Evolutionary conservation across 805 yeast species (phyloP).

Genomic region (Lachancea quebecensis): DNA sequence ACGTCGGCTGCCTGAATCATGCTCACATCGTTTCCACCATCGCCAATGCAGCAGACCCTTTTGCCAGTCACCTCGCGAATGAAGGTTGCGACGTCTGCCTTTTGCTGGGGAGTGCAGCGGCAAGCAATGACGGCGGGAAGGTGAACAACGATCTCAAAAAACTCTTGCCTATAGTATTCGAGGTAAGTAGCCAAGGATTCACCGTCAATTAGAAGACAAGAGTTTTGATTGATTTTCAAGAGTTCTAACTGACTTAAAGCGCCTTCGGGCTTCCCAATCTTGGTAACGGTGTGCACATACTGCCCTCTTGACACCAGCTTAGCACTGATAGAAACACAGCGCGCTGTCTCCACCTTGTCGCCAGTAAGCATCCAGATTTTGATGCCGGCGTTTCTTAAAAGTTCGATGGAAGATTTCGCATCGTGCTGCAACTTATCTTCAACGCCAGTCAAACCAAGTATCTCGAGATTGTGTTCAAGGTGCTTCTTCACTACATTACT

Average conservation of each 20-base stretch:
- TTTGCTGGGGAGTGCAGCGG: conserved; percentile 97
- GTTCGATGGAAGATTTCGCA: conserved; percentile 86
- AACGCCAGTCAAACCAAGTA: conserved; percentile 92
- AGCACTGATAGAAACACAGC: conserved; percentile 95
- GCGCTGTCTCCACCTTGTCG: conserved; percentile 96
- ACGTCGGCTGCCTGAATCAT: conserved; percentile 99
- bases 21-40: conserved; percentile 98
- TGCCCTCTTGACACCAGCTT: conserved; percentile 91
- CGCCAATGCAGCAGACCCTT: conserved; percentile 96
- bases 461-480: conserved; percentile 76
- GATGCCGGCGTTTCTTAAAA: conserved; percentile 90
- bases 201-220: conserved; percentile 86
- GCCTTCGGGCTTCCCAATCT: conserved; percentile 45
- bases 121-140: conserved; percentile 97
- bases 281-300: conserved; percentile 79
- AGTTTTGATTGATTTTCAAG: conserved; percentile 46
- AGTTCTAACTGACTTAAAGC: conserved; percentile 76
- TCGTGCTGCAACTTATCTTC: conserved; percentile 91
- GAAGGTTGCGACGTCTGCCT: conserved; percentile 84
- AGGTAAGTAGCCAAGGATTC: conserved; percentile 73
- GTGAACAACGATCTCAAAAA: conserved; percentile 66
- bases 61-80: conserved; percentile 77
- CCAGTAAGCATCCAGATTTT: conserved; percentile 99
- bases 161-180: conserved; percentile 58
- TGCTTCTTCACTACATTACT: conserved; percentile 57